Conservation (phyloP, 495 filamentous ascomycete genomes). For the Tuber brumale region DNA sequence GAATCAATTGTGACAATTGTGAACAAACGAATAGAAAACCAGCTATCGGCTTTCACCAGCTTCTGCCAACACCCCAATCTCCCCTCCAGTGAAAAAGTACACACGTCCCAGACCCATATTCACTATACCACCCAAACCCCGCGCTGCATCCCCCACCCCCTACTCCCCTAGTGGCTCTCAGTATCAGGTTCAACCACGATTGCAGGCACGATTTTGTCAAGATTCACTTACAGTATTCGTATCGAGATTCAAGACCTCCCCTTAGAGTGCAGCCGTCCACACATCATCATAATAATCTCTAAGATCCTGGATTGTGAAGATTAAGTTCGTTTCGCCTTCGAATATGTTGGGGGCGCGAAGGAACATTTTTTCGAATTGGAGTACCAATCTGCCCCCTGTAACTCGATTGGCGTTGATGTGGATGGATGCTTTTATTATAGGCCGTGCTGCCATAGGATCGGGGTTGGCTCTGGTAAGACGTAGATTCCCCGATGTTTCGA, state of each 20-base stretch:
- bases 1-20: too few relatives aligned
- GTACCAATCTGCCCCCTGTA: background rate
- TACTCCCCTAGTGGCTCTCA: background rate
- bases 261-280: background rate
- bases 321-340: slow-evolving; percentile 2
- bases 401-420: background rate
- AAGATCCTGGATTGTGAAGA: slow-evolving; percentile 4
- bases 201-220: background rate
- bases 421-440: background rate
- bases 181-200: background rate
- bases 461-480: background rate
- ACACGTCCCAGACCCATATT: background rate
- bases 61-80: background rate
- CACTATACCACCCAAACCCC: background rate
- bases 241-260: background rate
- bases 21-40: too few relatives aligned
- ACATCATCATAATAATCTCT: background rate
- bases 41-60: too few relatives aligned
- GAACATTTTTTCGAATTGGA: slow-evolving; percentile 12
- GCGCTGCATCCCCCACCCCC: background rate
- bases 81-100: background rate
- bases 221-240: background rate
- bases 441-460: too few relatives aligned
- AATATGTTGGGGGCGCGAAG: background rate
- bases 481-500: background rate